These are phyloP conservation scores for Microthyrium microscopicum DNA, from an alignment of 2,329 filamentous ascomycete genomes.

Conservation along the genomic window DNA sequence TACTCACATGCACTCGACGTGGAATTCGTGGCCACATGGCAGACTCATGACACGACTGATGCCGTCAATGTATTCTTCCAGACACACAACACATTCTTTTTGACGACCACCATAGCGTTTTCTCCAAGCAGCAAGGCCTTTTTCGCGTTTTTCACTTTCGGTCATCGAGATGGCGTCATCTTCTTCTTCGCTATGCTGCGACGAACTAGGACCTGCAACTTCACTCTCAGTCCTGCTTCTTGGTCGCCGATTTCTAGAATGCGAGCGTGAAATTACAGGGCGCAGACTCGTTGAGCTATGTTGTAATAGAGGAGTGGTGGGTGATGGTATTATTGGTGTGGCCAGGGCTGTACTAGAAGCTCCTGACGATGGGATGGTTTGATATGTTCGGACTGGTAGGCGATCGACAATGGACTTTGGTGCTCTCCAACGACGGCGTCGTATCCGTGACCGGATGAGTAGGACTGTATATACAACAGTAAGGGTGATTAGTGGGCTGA, in stretches of 20 bases:
- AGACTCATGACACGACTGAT: conserved; percentile 92
- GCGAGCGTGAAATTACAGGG: conserved; percentile 16
- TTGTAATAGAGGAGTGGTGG: conserved; percentile 66
- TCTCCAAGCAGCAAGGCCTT: conserved; percentile 33
- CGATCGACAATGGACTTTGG: conserved; percentile 91
- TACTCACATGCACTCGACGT: conserved; percentile 94
- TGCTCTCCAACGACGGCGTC: conserved; percentile 83
- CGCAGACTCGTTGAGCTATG: conserved; percentile 16
- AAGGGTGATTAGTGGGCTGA: conserved; percentile 81
- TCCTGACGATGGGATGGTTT: conserved; percentile 51
- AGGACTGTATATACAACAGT: conserved; percentile 85
- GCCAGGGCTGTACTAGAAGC: conserved; percentile 41
- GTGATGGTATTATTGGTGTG: conserved; percentile 48
- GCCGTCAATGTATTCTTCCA: conserved; percentile 92
- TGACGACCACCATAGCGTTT: conserved; percentile 46
- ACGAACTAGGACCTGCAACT: conserved; percentile 23
- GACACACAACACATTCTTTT: conserved; percentile 86
- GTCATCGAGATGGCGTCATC: conserved; percentile 12
- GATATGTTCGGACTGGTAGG: conserved; percentile 88
- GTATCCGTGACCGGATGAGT: conserved; percentile 72
- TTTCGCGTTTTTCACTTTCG: conserved; percentile 35
- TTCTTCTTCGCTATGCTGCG: conserved; percentile 9
- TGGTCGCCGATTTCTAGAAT: conserved; percentile 48
- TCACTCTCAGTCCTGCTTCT: conserved; percentile 49
- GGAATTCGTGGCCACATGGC: conserved; percentile 94